These are phyloP conservation scores for Arxiozyma slooffiae DNA, from an alignment of 1,139 yeast species.

Conservation along the genomic window DNA sequence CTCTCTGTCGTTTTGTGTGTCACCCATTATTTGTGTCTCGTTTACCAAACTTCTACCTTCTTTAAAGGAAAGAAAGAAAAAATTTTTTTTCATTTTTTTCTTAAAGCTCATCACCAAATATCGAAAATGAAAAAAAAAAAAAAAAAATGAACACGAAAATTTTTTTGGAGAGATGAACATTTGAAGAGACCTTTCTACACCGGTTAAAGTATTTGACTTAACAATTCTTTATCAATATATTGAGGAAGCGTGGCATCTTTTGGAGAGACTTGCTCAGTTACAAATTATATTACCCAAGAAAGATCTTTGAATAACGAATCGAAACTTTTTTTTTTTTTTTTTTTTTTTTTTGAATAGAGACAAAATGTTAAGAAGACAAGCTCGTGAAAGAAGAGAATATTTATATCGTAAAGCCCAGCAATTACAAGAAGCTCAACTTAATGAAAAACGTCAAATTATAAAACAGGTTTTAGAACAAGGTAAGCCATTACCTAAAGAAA, in stretches of 20 bases:
- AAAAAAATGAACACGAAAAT: too few species aligned
- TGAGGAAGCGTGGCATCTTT: too few species aligned
- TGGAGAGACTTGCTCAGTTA: too few species aligned
- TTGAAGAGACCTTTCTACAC: neutral
- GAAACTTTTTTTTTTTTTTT: neutral
- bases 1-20: neutral
- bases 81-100: too few species aligned
- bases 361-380: conserved; percentile 71
- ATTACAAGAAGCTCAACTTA: conserved; percentile 76
- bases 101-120: conserved; percentile 2
- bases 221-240: too few species aligned
- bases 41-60: neutral
- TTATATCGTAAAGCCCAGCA: conserved; percentile 81
- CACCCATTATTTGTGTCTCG: neutral
- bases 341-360: neutral
- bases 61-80: neutral
- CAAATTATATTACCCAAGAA: neutral
- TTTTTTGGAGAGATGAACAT: neutral
- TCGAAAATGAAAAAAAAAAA: neutral
- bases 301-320: neutral
- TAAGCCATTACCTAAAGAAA: conserved; percentile 76
- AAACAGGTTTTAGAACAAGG: conserved; percentile 88
- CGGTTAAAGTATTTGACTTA: too few species aligned
- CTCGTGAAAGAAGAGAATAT: conserved; percentile 91
- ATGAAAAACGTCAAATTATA: conserved; percentile 77